Conservation (phyloP, 371 early-diverging fungal species). For the Saksenaea vasiformis region DNA sequence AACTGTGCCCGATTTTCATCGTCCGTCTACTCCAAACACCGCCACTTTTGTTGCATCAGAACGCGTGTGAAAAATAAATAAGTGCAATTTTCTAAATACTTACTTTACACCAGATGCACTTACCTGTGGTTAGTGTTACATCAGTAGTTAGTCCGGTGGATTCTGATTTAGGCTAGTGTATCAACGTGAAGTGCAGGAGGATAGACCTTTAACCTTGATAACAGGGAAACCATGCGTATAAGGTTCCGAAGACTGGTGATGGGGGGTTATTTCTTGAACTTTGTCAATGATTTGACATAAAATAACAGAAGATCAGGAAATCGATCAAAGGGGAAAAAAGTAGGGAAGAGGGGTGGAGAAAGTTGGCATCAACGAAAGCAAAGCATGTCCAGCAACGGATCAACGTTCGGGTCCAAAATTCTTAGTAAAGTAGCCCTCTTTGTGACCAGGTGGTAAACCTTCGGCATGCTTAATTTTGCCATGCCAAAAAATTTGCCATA, state of each 20-base stretch:
- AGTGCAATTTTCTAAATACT: background rate
- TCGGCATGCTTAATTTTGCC: too few species aligned
- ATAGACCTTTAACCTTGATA: background rate
- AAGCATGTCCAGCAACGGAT: too few species aligned
- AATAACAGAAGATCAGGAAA: background rate
- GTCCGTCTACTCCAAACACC: background rate
- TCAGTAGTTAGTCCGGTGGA: background rate
- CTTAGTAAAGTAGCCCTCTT: too few species aligned
- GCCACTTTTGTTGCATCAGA: background rate
- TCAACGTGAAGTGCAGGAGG: background rate
- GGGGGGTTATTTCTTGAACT: too few species aligned
- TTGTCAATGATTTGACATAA: background rate
- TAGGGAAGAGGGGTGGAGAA: background rate
- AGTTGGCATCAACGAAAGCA: background rate
- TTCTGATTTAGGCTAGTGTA: slow-evolving; percentile 4
- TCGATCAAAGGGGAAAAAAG: background rate
- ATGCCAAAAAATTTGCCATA: too few species aligned
- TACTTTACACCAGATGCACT: background rate
- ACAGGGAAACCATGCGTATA: background rate
- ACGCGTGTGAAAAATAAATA: slow-evolving; percentile 5
- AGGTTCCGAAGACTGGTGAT: background rate
- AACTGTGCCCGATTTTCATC: background rate
- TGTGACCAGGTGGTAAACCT: too few species aligned
- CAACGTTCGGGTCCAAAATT: too few species aligned
- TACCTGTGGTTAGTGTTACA: background rate